Conservation (phyloP, 371 early-diverging fungal species). For the Batrachochytrium dendrobatidis region DNA sequence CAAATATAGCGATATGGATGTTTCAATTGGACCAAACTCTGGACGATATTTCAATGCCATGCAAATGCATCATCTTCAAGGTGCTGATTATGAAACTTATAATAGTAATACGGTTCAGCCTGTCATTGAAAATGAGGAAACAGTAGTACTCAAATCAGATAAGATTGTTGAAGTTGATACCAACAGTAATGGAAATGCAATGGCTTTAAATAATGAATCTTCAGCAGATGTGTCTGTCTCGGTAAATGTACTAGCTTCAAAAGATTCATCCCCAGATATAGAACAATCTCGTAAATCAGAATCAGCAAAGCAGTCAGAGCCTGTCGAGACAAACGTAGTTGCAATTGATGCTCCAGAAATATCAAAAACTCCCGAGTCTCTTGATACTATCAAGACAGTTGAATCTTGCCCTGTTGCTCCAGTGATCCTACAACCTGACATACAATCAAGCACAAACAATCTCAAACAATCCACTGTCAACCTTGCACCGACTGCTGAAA, state of each 20-base stretch:
- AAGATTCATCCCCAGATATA: not conserved
- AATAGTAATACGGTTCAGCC: too few relatives aligned
- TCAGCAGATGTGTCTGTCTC: not conserved
- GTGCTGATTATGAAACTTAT: too few relatives aligned
- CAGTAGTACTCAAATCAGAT: too few relatives aligned
- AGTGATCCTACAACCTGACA: too few relatives aligned
- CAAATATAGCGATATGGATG: not conserved
- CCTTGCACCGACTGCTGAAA: too few relatives aligned
- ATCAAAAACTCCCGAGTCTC: not conserved
- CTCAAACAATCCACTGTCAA: too few relatives aligned
- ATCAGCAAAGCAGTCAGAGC: not conserved
- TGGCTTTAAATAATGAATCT: too few relatives aligned
- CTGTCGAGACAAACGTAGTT: not conserved
- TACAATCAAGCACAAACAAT: too few relatives aligned
- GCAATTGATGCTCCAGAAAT: not conserved
- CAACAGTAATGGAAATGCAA: too few relatives aligned
- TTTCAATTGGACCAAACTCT: constrained; percentile 1
- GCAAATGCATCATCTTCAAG: constrained; percentile 9
- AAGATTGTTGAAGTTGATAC: too few relatives aligned
- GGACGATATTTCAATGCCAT: constrained; percentile 12
- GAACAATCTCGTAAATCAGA: not conserved
- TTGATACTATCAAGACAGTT: not conserved
- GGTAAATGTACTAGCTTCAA: not conserved
- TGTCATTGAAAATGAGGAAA: too few relatives aligned
- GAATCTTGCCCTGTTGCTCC: not conserved